Conservation (phyloP, 345 rosid genomes). For the Citrus inodora region DNA sequence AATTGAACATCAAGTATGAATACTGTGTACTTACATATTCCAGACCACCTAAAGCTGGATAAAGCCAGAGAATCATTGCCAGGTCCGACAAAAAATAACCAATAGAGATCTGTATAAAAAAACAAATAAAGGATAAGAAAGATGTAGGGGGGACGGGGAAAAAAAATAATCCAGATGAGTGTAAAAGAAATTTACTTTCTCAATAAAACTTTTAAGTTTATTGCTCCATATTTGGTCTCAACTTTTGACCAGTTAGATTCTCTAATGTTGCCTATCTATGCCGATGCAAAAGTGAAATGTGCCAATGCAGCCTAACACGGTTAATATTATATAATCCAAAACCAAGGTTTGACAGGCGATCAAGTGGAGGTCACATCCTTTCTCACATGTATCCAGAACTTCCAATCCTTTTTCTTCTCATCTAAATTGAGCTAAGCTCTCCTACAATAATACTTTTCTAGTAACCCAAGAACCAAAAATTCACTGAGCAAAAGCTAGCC, state of each 20-base stretch:
- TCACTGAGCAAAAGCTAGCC: not conserved
- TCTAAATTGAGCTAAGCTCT: not conserved
- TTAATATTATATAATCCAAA: not conserved
- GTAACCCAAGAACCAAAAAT: not conserved
- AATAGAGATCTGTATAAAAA: slow-evolving; percentile 50
- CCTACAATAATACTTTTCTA: not conserved
- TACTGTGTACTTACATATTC: slow-evolving; percentile 63
- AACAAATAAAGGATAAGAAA: slow-evolving; percentile 1
- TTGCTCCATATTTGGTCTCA: not conserved
- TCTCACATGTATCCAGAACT: not conserved
- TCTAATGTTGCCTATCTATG: not conserved
- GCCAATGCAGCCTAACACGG: not conserved
- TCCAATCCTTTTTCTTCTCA: not conserved
- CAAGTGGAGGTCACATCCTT: not conserved
- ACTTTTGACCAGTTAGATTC: not conserved
- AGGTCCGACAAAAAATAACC: slow-evolving; percentile 81
- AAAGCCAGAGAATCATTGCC: slow-evolving; percentile 72
- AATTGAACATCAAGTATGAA: not conserved
- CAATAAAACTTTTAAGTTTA: not conserved
- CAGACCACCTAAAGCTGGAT: slow-evolving; percentile 71
- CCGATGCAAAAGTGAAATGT: not conserved
- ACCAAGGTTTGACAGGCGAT: not conserved
- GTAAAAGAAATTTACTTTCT: not conserved
- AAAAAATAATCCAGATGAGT: not conserved
- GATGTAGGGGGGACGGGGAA: not conserved